phyloP scores from a whole-genome alignment of 495 filamentous ascomycete genomes.

The Tuber melanosporum region DNA sequence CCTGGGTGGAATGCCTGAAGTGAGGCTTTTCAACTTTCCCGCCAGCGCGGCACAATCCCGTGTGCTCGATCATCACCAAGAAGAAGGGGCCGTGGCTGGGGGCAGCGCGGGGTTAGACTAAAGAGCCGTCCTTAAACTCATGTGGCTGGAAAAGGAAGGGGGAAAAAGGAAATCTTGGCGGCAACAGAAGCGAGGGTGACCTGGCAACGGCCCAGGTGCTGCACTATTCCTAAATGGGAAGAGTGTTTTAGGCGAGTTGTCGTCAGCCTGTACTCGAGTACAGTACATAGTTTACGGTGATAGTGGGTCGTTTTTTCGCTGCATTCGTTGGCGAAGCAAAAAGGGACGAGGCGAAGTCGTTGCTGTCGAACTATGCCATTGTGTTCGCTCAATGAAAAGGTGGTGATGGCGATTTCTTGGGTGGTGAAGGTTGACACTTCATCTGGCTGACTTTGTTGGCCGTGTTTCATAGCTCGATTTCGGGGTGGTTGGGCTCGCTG shows the following conservation, averaged over 20 bases:
- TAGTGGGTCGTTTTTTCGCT: neutral
- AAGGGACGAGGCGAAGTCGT: neutral
- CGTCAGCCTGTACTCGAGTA: too few relatives aligned
- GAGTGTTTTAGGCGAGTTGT: neutral
- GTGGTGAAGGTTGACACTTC: neutral
- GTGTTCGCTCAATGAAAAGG: neutral
- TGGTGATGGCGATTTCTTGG: neutral
- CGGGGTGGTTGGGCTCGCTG: neutral
- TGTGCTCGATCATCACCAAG: neutral
- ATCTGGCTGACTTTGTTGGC: neutral
- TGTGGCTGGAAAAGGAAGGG: neutral
- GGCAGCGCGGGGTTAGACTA: too few relatives aligned
- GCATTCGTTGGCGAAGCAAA: neutral
- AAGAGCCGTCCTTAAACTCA: neutral
- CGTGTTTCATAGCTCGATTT: neutral
- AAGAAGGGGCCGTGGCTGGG: too few relatives aligned
- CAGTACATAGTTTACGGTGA: neutral
- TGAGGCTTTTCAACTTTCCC: neutral
- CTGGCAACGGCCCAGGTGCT: neutral
- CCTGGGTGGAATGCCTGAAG: neutral
- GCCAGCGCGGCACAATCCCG: constrained; percentile 1
- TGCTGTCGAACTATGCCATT: neutral
- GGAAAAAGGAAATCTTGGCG: neutral
- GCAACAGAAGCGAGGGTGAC: neutral
- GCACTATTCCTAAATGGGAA: neutral